These are phyloP conservation scores for Amanita muscaria DNA, from an alignment of 768 basidiomycete species.

Conservation along the genomic window DNA sequence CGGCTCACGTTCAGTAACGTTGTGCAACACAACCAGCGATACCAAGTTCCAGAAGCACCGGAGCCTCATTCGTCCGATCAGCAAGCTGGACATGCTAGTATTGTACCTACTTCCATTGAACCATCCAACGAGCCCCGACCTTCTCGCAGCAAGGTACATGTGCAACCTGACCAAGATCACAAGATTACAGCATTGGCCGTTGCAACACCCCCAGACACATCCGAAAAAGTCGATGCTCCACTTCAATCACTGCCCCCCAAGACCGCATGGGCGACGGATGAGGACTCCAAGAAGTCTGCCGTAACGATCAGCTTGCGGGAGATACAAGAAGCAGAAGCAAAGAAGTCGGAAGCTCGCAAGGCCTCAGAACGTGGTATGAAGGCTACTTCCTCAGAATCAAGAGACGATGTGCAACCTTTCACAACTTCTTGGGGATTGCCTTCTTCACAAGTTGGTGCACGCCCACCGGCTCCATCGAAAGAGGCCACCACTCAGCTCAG, in stretches of 20 bases:
- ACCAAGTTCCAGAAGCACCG: constrained; percentile 10
- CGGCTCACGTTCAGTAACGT: constrained; percentile 51
- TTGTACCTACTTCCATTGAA: constrained; percentile 10
- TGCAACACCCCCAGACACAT: not conserved
- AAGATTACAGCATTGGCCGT: not conserved
- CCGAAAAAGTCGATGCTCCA: constrained; percentile 1
- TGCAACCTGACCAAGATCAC: constrained; percentile 3
- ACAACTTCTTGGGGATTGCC: constrained; percentile 80
- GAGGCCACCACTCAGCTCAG: constrained; percentile 24
- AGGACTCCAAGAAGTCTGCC: constrained; percentile 49
- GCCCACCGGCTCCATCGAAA: constrained; percentile 31
- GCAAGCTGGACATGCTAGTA: not conserved
- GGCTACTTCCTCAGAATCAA: constrained; percentile 25
- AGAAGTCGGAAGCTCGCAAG: constrained; percentile 70
- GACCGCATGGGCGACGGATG: constrained; percentile 60
- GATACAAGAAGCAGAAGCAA: constrained; percentile 90
- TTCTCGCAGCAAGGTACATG: constrained; percentile 1
- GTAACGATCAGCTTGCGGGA: constrained; percentile 72
- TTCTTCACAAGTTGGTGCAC: constrained; percentile 67
- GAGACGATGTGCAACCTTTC: constrained; percentile 54
- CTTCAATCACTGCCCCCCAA: constrained; percentile 25
- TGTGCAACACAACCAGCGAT: constrained; percentile 49
- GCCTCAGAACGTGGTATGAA: constrained; percentile 55
- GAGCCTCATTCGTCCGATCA: not conserved
- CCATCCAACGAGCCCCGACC: constrained; percentile 9